phyloP scores from a whole-genome alignment of 306 rosid species.

The Betula pendula region DNA sequence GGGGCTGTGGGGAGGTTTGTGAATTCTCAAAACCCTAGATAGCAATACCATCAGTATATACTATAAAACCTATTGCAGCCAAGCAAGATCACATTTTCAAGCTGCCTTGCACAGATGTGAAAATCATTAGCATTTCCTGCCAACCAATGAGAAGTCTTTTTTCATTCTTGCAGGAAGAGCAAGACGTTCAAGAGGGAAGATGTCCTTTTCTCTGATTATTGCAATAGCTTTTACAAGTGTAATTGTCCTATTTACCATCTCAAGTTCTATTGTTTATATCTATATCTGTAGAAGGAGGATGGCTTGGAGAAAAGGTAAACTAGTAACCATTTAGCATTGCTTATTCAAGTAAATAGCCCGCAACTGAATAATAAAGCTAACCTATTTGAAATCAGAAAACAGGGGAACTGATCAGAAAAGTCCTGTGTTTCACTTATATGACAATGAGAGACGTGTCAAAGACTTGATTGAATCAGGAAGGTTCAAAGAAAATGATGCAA shows the following conservation, averaged over 20 bases:
- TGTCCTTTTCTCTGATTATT: conserved; percentile 44
- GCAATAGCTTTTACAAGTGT: conserved; percentile 33
- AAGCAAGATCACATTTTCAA: too few relatives aligned
- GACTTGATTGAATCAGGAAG: conserved; percentile 59
- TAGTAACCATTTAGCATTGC: conserved; percentile 2
- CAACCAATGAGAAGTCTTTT: background rate
- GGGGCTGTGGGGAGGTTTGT: background rate
- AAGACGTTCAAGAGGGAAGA: conserved; percentile 24
- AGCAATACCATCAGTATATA: background rate
- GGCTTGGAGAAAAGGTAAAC: conserved; percentile 51
- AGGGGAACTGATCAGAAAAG: conserved; percentile 45
- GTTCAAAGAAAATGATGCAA: conserved; percentile 53
- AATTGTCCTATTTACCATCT: conserved; percentile 43
- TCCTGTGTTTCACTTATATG: conserved; percentile 45
- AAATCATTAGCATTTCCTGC: background rate
- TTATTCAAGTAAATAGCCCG: conserved; percentile 1
- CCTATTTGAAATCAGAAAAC: conserved; percentile 50
- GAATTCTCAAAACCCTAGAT: too few relatives aligned
- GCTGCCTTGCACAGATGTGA: background rate
- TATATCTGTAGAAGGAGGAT: conserved; percentile 46
- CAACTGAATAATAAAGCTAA: conserved; percentile 21
- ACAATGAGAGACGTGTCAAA: conserved; percentile 46
- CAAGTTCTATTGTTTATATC: conserved; percentile 42
- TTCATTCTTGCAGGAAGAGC: conserved; percentile 34
- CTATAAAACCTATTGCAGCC: too few relatives aligned